Evolutionary conservation across 2,329 filamentous ascomycete species (phyloP), one percentile per base, ranked within the genome.

Genomic region (Byssoonygena ceratinophila): DNA sequence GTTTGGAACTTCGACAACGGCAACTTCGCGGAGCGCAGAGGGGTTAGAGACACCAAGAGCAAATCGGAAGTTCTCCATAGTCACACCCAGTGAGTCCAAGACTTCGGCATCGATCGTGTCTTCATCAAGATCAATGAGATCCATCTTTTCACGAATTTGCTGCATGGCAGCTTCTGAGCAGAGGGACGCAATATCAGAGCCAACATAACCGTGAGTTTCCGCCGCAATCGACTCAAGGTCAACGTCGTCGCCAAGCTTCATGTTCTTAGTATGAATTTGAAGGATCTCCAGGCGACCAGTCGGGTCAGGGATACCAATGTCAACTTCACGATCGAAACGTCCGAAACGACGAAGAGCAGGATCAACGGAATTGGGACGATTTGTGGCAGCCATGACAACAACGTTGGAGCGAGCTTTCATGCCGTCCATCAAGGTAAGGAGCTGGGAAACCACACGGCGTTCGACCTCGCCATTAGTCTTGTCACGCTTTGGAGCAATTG

Each of bases 141-240:
- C 92, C 92, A 98, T 98, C 85, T 98, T 98, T 76, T 98, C 92
- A 76, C 92, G 91, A 72, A 98, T 98, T 76, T 98, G 92, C 73
- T 98, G 92, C 92, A 98, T 98, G 59, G 92, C 92, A 68, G 92
- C 92, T 74, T 98, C 92, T 5, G 92, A 98, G 76, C 92, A 98
- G 56, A 98, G 87, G 27, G 92, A 94, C 55, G 92, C 92, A 70
- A 98, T 78, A 84, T 98, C 92, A 29, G 92, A 97, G 77, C 92
- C 92, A 60, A 98, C 92, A 64, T 97, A 98, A 75, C 92, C 92
- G 76, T 98, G 92, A 44, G 92, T 98, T 77, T 98, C 92, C 27
- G 92, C 82, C 51, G 92, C 92, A 65, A 98, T 96, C 65, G 89
- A 84, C 77, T 96, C 91, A 41, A 98, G 81, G 65, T 98, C 92